Evolutionary conservation across 441 rosid species (phyloP).

Genomic region (Populus hybrid): DNA sequence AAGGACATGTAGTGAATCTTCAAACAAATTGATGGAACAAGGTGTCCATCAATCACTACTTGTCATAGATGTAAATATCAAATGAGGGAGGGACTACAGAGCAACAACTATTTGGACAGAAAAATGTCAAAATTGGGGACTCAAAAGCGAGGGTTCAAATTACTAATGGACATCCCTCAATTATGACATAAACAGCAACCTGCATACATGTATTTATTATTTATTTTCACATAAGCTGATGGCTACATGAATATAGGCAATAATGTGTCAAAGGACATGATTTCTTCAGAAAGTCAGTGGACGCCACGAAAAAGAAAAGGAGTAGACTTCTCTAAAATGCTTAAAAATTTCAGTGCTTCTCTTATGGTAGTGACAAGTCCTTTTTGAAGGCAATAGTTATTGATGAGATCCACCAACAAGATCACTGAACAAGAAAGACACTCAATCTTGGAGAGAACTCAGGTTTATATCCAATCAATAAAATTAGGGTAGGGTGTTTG

Average conservation of each 20-base stretch:
- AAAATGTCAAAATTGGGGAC: not conserved
- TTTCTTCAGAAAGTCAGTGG: not conserved
- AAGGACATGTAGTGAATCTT: too few species aligned
- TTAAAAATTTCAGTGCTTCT: too few species aligned
- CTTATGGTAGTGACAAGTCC: too few species aligned
- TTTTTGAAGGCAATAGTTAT: too few species aligned
- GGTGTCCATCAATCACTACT: too few species aligned
- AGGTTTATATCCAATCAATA: too few species aligned
- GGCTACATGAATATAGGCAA: not conserved
- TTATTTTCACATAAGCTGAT: not conserved
- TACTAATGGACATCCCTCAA: not conserved
- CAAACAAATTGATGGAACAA: too few species aligned
- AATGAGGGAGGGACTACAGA: not conserved
- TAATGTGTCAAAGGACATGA: not conserved
- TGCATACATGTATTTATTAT: not conserved
- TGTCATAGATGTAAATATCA: too few species aligned
- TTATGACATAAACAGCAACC: not conserved
- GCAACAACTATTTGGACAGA: not conserved
- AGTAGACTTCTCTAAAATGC: not conserved
- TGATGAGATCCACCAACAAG: too few species aligned
- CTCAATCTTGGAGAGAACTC: too few species aligned
- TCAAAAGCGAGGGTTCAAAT: not conserved
- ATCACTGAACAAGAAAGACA: too few species aligned
- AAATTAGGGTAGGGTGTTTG: not conserved
- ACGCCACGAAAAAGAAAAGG: not conserved